Evolutionary conservation across 2,329 filamentous ascomycete species (phyloP), one percentile per base, ranked within the genome.

Genomic region (Phialophora expanda): DNA sequence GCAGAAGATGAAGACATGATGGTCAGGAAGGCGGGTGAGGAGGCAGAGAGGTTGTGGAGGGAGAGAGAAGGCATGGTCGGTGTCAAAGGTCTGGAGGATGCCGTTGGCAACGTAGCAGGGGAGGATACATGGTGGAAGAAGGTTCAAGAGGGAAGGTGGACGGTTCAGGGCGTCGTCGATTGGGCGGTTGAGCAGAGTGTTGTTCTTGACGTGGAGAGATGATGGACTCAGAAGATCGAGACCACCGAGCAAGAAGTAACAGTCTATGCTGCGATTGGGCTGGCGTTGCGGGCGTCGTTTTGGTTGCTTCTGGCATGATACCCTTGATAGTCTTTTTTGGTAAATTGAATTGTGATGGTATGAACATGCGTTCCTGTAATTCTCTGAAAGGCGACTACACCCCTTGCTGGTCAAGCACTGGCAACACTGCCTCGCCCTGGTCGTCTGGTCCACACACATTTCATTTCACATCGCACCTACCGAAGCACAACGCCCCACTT

Each of bases 1-100:
- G 90, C 89, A 80, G 90, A 93, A 78, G 85, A 88, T 62, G 91
- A 93, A 75, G 87, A 92, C 66, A 80, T 82, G 38, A 87, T 92
- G 22, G 83, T 93, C 38, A 84, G 84, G 56, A 84, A 86, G 65
- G 91, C 91, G 0, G 89, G 88, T 51, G 86, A 88, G 71, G 86
- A 89, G 72, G 91, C 90, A 1, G 90, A 93, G 79, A 82, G 82
- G 53, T 85, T 86, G 73, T 94, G 90, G 90, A 84, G 85, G 63
- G 84, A 86, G 71, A 84, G 84, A 56, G 89, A 93, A 77, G 85
- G 84, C 11, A 73, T 75, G 66, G 58, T 68, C 32, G 68, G 62
- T 9, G 62, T 71, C 14, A 72, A 73, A 28, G 70, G 66, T 9
- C 54, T 71, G 22, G 72, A 67, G 56, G 26, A 67, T 41, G 70